These are phyloP conservation scores for Salix dunnii DNA, from an alignment of 345 rosid species.

Conservation along the genomic window DNA sequence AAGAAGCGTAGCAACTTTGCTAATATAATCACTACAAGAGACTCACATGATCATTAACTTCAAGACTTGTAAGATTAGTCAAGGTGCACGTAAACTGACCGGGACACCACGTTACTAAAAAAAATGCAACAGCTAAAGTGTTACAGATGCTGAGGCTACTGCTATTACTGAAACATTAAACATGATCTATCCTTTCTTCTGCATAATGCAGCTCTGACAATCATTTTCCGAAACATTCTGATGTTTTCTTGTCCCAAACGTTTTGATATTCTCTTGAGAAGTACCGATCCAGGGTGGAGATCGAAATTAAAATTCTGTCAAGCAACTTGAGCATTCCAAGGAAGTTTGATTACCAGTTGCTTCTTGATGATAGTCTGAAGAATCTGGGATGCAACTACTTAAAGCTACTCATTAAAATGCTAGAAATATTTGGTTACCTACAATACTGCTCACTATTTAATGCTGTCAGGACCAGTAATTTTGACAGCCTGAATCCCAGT, in stretches of 20 bases:
- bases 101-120: too few species aligned
- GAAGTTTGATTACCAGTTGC: not conserved
- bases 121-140: not conserved
- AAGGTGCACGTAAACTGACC: too few species aligned
- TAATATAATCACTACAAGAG: too few species aligned
- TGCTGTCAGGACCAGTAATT: not conserved
- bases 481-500: not conserved
- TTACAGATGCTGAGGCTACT: not conserved
- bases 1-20: not conserved
- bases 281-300: not conserved
- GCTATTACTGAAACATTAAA: not conserved
- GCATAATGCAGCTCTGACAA: not conserved
- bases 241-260: not conserved
- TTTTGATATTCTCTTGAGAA: not conserved
- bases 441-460: not conserved
- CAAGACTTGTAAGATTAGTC: too few species aligned
- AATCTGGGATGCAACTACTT: not conserved
- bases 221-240: not conserved
- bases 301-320: not conserved
- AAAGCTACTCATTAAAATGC: conserved; percentile 1
- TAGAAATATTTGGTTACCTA: not conserved
- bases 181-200: not conserved
- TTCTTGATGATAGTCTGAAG: not conserved
- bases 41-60: too few species aligned
- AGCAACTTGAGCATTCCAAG: not conserved